phyloP scores from a whole-genome alignment of 306 rosid species.

The Betula pendula region DNA sequence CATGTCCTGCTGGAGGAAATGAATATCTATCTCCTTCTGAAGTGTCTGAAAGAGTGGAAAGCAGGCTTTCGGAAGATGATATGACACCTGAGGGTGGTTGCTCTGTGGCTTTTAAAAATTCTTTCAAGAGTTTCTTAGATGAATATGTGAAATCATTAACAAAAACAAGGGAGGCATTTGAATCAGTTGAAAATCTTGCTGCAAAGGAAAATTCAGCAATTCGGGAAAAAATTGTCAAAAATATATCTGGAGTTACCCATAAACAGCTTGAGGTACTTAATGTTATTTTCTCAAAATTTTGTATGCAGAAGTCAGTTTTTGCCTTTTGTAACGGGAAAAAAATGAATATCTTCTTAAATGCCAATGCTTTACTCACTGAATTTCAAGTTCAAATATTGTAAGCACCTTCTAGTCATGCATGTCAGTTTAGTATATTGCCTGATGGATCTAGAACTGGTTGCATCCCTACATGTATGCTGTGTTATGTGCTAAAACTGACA shows the following conservation, averaged over 20 bases:
- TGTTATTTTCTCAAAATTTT: constrained; percentile 16
- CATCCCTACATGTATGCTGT: neutral
- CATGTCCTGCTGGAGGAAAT: constrained; percentile 58
- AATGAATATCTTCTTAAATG: neutral
- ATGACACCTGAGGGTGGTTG: constrained; percentile 56
- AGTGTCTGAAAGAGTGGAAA: constrained; percentile 49
- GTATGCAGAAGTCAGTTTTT: neutral
- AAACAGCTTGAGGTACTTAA: constrained; percentile 76
- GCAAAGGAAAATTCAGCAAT: constrained; percentile 32
- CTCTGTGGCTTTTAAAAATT: constrained; percentile 51
- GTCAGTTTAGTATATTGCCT: neutral
- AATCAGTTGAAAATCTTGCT: constrained; percentile 23
- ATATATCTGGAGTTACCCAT: constrained; percentile 61
- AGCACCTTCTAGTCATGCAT: neutral
- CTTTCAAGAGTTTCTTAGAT: constrained; percentile 58
- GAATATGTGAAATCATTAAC: constrained; percentile 36
- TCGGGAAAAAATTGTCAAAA: constrained; percentile 50
- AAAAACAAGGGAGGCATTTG: constrained; percentile 30
- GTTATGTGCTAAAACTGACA: neutral
- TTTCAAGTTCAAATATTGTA: neutral
- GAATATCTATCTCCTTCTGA: constrained; percentile 62
- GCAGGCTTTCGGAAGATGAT: constrained; percentile 57
- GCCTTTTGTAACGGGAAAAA: neutral
- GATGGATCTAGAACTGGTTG: neutral
- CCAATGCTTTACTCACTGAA: neutral